Conservation (phyloP, 179 eudicot species). For the Beta macrorhiza region DNA sequence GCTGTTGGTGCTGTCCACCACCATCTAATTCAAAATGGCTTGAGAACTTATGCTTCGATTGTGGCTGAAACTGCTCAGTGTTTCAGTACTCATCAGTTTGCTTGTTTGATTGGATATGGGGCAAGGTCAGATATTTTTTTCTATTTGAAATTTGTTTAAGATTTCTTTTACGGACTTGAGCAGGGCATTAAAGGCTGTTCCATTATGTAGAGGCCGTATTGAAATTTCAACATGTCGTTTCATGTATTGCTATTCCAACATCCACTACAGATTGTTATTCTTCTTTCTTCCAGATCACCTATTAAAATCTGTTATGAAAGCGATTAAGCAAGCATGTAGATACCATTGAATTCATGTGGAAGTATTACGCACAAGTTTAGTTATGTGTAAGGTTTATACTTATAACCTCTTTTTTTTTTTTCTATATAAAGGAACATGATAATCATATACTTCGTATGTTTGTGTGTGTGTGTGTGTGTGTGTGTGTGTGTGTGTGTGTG, state of each 20-base stretch:
- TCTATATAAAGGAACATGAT: too few species aligned
- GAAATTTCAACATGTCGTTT: neutral
- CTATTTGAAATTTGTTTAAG: constrained; percentile 11
- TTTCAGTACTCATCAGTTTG: constrained; percentile 99
- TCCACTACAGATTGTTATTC: neutral
- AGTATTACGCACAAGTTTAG: neutral
- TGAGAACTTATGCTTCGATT: constrained; percentile 93
- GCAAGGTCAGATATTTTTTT: constrained; percentile 64
- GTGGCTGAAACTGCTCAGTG: constrained; percentile 99
- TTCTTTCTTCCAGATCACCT: neutral
- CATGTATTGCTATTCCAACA: neutral
- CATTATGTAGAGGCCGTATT: neutral
- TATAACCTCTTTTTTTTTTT: neutral
- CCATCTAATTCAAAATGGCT: constrained; percentile 95
- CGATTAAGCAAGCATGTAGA: neutral
- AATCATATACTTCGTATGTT: too few species aligned
- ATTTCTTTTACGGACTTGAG: neutral
- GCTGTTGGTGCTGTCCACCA: constrained; percentile 99
- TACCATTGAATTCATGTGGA: neutral
- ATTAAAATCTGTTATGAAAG: too few species aligned
- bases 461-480: too few species aligned
- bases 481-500: too few species aligned
- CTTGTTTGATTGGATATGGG: constrained; percentile 98
- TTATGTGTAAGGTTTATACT: too few species aligned
- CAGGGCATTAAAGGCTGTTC: neutral